These are phyloP conservation scores for Linderina pennispora DNA, from an alignment of 192 early-diverging fungal genomes.

Conservation along the genomic window DNA sequence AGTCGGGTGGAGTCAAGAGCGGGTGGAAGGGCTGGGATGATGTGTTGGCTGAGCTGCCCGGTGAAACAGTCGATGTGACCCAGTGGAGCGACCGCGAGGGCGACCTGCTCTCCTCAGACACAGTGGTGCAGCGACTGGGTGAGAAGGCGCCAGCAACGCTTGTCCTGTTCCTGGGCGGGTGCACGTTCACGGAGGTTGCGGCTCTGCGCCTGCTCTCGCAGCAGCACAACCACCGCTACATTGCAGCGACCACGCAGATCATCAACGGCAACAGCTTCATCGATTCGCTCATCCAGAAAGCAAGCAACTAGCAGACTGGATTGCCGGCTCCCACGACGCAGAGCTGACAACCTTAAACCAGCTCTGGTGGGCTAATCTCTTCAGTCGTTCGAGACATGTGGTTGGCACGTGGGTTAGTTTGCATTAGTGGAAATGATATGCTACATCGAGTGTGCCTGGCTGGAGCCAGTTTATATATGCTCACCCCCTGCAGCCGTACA, in stretches of 20 bases:
- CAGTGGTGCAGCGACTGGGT: constrained; percentile 37
- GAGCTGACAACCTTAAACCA: no score
- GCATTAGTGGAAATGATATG: not conserved
- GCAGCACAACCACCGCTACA: constrained; percentile 73
- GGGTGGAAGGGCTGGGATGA: constrained; percentile 93
- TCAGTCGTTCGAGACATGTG: no score
- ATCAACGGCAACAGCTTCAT: constrained; percentile 80
- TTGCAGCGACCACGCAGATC: constrained; percentile 85
- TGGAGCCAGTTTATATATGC: no score
- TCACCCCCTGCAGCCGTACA: no score
- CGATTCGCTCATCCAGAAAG: constrained; percentile 44
- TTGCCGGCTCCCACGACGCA: not conserved
- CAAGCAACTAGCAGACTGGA: not conserved
- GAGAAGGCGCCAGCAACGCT: constrained; percentile 65
- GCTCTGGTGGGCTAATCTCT: no score
- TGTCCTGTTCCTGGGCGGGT: constrained; percentile 93
- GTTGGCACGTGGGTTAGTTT: no score
- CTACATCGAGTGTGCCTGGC: not conserved
- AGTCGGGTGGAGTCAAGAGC: constrained; percentile 40
- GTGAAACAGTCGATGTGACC: constrained; percentile 71
- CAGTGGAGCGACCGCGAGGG: constrained; percentile 55
- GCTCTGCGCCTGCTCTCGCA: constrained; percentile 85
- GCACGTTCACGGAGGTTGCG: constrained; percentile 88
- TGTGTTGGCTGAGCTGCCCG: constrained; percentile 68
- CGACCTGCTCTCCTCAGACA: constrained; percentile 20